Evolutionary conservation across 2,329 filamentous ascomycete species (phyloP).

Genomic region (Colletotrichum aenigma): DNA sequence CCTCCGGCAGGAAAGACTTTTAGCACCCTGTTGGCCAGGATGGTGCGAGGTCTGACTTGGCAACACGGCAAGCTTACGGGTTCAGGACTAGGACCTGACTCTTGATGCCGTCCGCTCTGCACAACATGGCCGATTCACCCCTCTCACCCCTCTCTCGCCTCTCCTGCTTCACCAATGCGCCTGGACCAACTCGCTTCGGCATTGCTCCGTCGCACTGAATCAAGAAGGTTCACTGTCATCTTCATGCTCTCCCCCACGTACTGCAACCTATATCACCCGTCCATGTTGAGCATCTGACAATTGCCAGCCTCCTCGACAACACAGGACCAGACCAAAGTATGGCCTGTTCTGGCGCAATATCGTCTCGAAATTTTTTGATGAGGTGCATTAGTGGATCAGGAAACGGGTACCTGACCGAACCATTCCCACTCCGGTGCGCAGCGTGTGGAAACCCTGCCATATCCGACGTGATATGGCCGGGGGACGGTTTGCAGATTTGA

Average conservation of each 20-base stretch:
- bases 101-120: background rate
- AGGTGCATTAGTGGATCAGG: slow-evolving; percentile 22
- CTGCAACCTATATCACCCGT: background rate
- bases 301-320: background rate
- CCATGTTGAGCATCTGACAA: background rate
- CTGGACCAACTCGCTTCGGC: background rate
- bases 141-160: background rate
- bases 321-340: background rate
- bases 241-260: background rate
- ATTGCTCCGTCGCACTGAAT: background rate
- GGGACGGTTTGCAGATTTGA: slow-evolving; percentile 1
- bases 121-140: background rate
- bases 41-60: slow-evolving; percentile 14
- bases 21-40: background rate
- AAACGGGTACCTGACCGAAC: slow-evolving; percentile 14
- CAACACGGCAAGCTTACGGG: background rate
- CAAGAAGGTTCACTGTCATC: background rate
- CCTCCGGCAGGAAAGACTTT: background rate
- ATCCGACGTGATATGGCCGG: slow-evolving; percentile 17
- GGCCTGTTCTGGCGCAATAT: slow-evolving; percentile 14
- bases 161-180: background rate
- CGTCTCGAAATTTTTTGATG: slow-evolving; percentile 16
- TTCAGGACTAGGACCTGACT: slow-evolving; percentile 1
- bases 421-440: slow-evolving; percentile 14
- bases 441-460: slow-evolving; percentile 16